Evolutionary conservation across 2,329 filamentous ascomycete genomes (phyloP).

Genomic region (Phialemonium atrogriseum): DNA sequence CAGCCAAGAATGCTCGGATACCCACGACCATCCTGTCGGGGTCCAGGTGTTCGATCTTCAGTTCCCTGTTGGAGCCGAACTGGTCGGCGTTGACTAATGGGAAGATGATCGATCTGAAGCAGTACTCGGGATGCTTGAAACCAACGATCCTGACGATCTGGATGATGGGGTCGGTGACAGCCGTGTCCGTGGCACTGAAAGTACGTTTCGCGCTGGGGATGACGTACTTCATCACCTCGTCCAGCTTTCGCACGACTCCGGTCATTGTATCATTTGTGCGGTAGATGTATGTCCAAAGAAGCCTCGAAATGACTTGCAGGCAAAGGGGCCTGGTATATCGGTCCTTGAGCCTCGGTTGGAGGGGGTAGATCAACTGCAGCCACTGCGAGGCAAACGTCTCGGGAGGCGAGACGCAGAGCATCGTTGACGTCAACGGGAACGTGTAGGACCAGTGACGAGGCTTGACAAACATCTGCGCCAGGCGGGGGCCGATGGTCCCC

Average conservation of each 20-base stretch:
- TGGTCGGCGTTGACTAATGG: constrained; percentile 87
- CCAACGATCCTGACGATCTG: constrained; percentile 93
- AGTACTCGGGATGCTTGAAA: constrained; percentile 87
- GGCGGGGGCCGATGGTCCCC: constrained; percentile 65
- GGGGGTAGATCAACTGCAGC: constrained; percentile 69
- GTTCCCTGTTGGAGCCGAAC: constrained; percentile 67
- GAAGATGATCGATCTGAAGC: constrained; percentile 88
- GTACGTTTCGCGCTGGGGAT: constrained; percentile 74
- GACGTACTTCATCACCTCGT: constrained; percentile 80
- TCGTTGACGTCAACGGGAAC: constrained; percentile 78
- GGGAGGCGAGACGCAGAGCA: constrained; percentile 79
- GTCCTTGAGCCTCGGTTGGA: constrained; percentile 80
- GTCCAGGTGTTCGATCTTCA: constrained; percentile 86
- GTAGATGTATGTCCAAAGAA: constrained; percentile 93
- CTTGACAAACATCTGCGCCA: constrained; percentile 81
- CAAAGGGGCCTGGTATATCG: constrained; percentile 68
- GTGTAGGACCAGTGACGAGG: constrained; percentile 86
- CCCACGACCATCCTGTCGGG: constrained; percentile 97
- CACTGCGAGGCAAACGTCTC: constrained; percentile 82
- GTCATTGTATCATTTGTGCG: constrained; percentile 65
- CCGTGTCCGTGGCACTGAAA: constrained; percentile 71
- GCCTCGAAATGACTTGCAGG: constrained; percentile 78
- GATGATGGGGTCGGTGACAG: constrained; percentile 83
- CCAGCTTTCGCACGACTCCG: constrained; percentile 67
- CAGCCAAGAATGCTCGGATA: constrained; percentile 85